These are phyloP conservation scores for Vicia sativa DNA, from an alignment of 306 rosid species.

Conservation along the genomic window DNA sequence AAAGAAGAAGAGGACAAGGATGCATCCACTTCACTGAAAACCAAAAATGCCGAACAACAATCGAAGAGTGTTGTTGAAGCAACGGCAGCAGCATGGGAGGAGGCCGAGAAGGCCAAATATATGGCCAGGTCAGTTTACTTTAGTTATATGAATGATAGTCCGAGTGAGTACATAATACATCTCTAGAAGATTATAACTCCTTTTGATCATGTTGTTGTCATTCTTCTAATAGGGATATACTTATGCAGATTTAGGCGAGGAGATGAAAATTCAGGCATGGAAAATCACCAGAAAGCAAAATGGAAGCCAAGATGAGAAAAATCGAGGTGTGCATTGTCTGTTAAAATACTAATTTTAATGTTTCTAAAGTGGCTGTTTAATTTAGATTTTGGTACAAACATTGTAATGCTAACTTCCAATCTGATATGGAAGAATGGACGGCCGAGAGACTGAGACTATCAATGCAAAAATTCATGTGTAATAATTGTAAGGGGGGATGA, in stretches of 20 bases:
- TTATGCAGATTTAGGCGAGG: slow-evolving; percentile 89
- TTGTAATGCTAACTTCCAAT: too few relatives aligned
- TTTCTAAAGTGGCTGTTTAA: slow-evolving; percentile 2
- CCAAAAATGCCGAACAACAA: slow-evolving; percentile 46
- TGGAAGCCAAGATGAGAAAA: slow-evolving; percentile 95
- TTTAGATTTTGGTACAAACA: too few relatives aligned
- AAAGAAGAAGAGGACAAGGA: slow-evolving; percentile 87
- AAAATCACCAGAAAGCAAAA: slow-evolving; percentile 93
- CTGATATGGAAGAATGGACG: too few relatives aligned
- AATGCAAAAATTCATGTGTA: too few relatives aligned
- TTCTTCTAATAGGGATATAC: slow-evolving; percentile 21
- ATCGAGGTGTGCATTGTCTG: slow-evolving; percentile 61
- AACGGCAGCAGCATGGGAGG: slow-evolving; percentile 96
- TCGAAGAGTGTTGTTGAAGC: slow-evolving; percentile 64
- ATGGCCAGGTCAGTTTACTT: slow-evolving; percentile 70
- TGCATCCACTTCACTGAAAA: slow-evolving; percentile 78
- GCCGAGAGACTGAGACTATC: too few relatives aligned
- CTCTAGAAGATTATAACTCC: slow-evolving; percentile 10
- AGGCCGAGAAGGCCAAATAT: slow-evolving; percentile 89
- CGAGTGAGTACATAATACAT: not conserved
- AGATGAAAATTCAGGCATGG: slow-evolving; percentile 95
- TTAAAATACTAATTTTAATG: slow-evolving; percentile 17
- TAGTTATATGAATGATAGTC: slow-evolving; percentile 2
- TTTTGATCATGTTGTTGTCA: not conserved
- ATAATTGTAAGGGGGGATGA: too few relatives aligned